Evolutionary conservation across 2,329 filamentous ascomycete species (phyloP).

Genomic region (Gliomastix tumulicola): DNA sequence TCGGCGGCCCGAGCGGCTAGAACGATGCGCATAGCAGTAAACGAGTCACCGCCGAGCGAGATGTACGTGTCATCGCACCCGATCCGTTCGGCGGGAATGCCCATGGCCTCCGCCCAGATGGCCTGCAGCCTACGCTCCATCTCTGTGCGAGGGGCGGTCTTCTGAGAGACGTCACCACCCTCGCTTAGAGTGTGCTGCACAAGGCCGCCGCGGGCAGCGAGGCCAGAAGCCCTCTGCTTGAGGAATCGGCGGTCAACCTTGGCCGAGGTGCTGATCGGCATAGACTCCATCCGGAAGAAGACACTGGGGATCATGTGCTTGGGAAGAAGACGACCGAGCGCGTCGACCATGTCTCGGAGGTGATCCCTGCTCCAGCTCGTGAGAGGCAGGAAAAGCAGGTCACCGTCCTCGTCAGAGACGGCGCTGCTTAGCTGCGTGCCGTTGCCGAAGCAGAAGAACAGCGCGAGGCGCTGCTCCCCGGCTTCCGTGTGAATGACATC

Average conservation of each 20-base stretch:
- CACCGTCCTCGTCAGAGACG: too few relatives aligned
- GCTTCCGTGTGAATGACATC: constrained; percentile 5
- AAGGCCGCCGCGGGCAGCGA: too few relatives aligned
- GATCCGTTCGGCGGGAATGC: background rate
- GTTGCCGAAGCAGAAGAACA: background rate
- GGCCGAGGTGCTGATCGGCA: constrained; percentile 6
- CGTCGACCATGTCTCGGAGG: constrained; percentile 2
- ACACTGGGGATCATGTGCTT: constrained; percentile 8
- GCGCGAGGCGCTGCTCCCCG: background rate
- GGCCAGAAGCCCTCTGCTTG: constrained; percentile 2
- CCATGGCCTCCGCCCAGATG: constrained; percentile 1
- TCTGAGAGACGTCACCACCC: constrained; percentile 1
- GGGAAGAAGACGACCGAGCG: constrained; percentile 4
- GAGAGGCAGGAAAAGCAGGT: background rate
- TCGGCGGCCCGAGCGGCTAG: background rate
- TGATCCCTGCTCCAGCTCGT: constrained; percentile 4
- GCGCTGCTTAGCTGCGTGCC: too few relatives aligned
- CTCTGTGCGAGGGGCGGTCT: background rate
- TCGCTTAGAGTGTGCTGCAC: too few relatives aligned
- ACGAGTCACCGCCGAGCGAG: constrained; percentile 8
- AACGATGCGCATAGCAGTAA: constrained; percentile 3
- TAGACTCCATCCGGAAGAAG: constrained; percentile 5
- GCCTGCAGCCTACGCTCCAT: background rate
- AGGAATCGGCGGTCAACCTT: constrained; percentile 6
- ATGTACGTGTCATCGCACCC: constrained; percentile 5